Percentiles rank a stretch among this genome's conserved stretches.
phyloP scores from a whole-genome alignment of 2,329 filamentous ascomycete genomes.

The Coniochaeta ligniaria region DNA sequence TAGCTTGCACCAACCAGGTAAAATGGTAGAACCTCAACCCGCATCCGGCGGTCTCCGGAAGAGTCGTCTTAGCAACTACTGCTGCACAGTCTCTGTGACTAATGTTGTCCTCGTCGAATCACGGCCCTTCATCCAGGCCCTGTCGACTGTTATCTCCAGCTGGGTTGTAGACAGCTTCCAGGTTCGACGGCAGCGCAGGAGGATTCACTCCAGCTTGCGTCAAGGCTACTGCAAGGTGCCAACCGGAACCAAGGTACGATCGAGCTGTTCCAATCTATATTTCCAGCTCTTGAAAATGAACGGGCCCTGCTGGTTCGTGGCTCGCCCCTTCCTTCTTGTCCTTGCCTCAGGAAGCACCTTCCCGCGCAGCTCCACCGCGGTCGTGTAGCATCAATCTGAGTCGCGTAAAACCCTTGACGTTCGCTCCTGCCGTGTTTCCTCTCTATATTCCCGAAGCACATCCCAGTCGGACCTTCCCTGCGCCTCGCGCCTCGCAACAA shows the following conservation, averaged over 20 bases:
- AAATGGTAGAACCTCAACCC: not conserved
- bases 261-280: not conserved
- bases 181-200: not conserved
- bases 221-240: not conserved
- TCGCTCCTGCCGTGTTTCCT: not conserved
- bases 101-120: not conserved
- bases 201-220: not conserved
- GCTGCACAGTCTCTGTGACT: not conserved
- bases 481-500: not conserved
- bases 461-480: not conserved
- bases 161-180: not conserved
- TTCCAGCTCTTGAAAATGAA: not conserved
- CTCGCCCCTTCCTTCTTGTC: not conserved
- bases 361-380: not conserved
- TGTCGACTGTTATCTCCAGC: not conserved
- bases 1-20: not conserved
- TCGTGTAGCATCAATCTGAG: not conserved
- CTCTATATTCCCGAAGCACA: not conserved
- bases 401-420: not conserved
- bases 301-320: not conserved
- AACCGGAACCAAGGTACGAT: not conserved
- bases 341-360: not conserved
- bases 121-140: not conserved
- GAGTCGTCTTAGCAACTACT: not conserved
- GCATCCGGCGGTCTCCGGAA: not conserved